Evolutionary conservation across 192 early-diverging fungal species (phyloP), one percentile per base, ranked within the genome.

Genomic region (Geranomyces michiganensis): DNA sequence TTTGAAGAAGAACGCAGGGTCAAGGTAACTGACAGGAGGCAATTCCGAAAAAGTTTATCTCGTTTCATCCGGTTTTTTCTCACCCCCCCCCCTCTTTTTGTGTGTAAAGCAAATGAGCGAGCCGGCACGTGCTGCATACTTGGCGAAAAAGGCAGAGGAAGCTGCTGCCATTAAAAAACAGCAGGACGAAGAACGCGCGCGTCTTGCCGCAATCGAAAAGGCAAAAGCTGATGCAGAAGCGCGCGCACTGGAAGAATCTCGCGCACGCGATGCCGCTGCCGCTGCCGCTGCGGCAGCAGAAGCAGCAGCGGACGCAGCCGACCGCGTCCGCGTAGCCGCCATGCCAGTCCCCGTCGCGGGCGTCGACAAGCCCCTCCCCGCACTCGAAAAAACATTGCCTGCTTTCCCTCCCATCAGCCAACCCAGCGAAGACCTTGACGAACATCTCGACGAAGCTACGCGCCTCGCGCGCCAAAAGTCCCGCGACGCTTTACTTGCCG

Each of bases 1-100:
- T 76, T 74, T 41, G 75, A 80, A 56, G 71, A 74, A 47, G 71
- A 80, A 55, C 70, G 72, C n/a, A 56, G 36, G 33, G 22, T 74
- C 30, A 74, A 74, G 72, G 72, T 67, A 65, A 26, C n/a, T n/a
- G n/a, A n/a, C n/a, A n/a, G n/a, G n/a, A n/a, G 9, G 29, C 15
- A 22, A 19, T n/a, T 51, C 47, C 24, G 21, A 44, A n/a, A 67
- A 13, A 0, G 13, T 19, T 0, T 22, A 22, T 67, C 12, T 29
- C 44, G 29, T n/a, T n/a, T n/a, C n/a, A n/a, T n/a, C n/a, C n/a
- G n/a, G n/a, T n/a, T n/a, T n/a, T n/a, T n/a, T n/a, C n/a, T n/a
- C n/a, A n/a, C n/a, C n/a, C 56, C 12, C 24, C 17, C n/a, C n/a
- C n/a, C n/a, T n/a, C n/a, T n/a, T n/a, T n/a, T n/a, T n/a, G n/a